Base-by-base conservation (phyloP, 768 basidiomycete species). In the Naematelia aurantialba region DNA sequence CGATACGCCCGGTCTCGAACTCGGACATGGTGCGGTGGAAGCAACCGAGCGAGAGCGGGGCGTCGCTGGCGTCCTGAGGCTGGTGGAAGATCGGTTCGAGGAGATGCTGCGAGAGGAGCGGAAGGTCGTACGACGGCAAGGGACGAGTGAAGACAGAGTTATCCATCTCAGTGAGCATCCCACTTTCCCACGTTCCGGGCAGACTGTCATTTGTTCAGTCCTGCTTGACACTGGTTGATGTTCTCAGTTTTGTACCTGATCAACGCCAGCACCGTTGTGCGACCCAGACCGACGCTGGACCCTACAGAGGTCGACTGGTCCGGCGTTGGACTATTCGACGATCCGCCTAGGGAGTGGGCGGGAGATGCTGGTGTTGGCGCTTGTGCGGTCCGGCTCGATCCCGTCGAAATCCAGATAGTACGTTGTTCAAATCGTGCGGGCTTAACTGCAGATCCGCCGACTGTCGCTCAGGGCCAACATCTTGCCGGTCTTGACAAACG, bases 1-100 rank as follows among this genome's bases (percentile, higher is more conserved):
- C 53, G 72, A 73, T 55, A 70, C 72, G 1, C 72, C 72, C 8
- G 72, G 72, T 21, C 55, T 73, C 12, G 61, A 66, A n/a, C 49
- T 73, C 0, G 45, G 50, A 3, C 2, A 26, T 5, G 29, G 44
- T 10, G 39, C 54, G 2, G 44, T 64, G 4, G 19, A 52, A 5
- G 54, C 45, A 4, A 58, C 45, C 17, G 57, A 60, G 44, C 49
- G 72, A 4, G 64, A 70, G 25, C 48, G 72, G 29, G 72, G 72
- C 1, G 56, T 70, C 2, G 25, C 22, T 12, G 69, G 64, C 11
- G 44, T 73, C 22, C n/a, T 68, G 17, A 46, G 67, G 24, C 26
- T 73, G 39, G 29, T 70, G 24, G 72, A 73, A 48, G 72, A 67
- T 45, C 31, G 67, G 21, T 70, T 67, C 49, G 67, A 55, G 34